Base-by-base conservation (phyloP, 2,329 filamentous ascomycete genomes). In the Domatiomyces catenatus region DNA sequence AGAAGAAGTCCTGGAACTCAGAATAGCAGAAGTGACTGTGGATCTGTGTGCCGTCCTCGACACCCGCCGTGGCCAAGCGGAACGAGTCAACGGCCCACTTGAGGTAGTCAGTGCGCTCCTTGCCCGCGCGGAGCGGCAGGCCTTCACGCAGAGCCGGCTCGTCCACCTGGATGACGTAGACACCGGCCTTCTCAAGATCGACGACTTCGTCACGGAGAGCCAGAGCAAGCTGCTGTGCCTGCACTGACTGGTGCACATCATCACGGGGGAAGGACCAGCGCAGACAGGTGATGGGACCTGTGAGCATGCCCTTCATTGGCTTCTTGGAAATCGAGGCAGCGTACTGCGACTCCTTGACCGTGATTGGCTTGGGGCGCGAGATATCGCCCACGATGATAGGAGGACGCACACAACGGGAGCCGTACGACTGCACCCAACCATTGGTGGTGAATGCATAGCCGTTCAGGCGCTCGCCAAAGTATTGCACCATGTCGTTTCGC, bases 11-110 rank as follows among this genome's bases (percentile, higher is more conserved):
- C 76, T 98, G 92, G 86, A 98, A 98, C 80, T 98, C 92, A 49
- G 92, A 96, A 83, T 98, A 98, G 74, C 92, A 98, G 86, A 98
- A 98, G 79, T 98, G 92, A 58, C 89, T 95, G 84, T 98, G 92
- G 71, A 98, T 95, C 80, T 98, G 92, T 61, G 92, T 98, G 53
- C 84, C 86, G 72, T 98, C 87, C 74, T 88, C 75, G 55, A 98
- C 90, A 69, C 88, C 92, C 54, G 88, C 82, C 63, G 89, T 93
- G 60, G 90, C 83, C 61, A 98, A 86, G 70, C 86, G 88, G 88
- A 98, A 98, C 63, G 89, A 88, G 75, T 94, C 83, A 65, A 98
- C 92, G 55, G 92, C 92, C 92, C 92, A 98, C 63, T 84, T 76
- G 61, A 98, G 83, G 81, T 98, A 98, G 66, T 86, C 86, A 69